These are phyloP conservation scores for Ustilago xerochloae DNA, from an alignment of 1,284 basidiomycete genomes.

Conservation along the genomic window DNA sequence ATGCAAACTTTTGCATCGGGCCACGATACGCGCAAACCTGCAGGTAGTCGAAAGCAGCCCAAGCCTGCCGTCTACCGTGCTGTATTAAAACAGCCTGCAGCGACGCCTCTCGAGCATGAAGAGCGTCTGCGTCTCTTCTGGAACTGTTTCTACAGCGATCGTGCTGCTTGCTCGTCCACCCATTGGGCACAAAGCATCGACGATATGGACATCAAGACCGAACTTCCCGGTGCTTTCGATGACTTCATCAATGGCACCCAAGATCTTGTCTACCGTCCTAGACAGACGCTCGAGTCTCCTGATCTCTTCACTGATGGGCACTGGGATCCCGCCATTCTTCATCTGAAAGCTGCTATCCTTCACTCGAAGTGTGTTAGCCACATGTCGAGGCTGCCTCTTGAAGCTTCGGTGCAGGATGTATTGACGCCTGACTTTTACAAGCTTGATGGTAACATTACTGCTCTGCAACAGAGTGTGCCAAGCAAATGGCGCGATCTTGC, in stretches of 20 bases:
- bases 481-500: constrained; percentile 37
- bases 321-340: constrained; percentile 42
- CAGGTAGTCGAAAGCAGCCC: constrained; percentile 16
- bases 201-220: constrained; percentile 47
- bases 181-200: constrained; percentile 53
- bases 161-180: constrained; percentile 49
- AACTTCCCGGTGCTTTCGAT: constrained; percentile 52
- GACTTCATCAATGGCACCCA: constrained; percentile 40
- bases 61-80: constrained; percentile 45
- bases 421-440: constrained; percentile 41
- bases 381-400: constrained; percentile 45
- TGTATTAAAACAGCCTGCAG: constrained; percentile 16
- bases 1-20: constrained; percentile 17
- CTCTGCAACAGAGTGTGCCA: constrained; percentile 45
- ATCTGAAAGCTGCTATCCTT: constrained; percentile 52
- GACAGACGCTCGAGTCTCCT: constrained; percentile 51
- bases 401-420: constrained; percentile 35
- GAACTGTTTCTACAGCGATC: constrained; percentile 52
- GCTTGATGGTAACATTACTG: constrained; percentile 28
- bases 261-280: constrained; percentile 29
- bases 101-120: constrained; percentile 43
- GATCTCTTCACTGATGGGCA: constrained; percentile 49
- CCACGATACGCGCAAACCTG: constrained; percentile 6
- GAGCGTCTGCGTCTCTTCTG: constrained; percentile 51
- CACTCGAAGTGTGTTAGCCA: constrained; percentile 43